Percentiles rank a stretch among this genome's conserved stretches.
These are phyloP conservation scores for Papilionanthe hybrid DNA, from an alignment of 116 monocot species.

Conservation along the genomic window DNA sequence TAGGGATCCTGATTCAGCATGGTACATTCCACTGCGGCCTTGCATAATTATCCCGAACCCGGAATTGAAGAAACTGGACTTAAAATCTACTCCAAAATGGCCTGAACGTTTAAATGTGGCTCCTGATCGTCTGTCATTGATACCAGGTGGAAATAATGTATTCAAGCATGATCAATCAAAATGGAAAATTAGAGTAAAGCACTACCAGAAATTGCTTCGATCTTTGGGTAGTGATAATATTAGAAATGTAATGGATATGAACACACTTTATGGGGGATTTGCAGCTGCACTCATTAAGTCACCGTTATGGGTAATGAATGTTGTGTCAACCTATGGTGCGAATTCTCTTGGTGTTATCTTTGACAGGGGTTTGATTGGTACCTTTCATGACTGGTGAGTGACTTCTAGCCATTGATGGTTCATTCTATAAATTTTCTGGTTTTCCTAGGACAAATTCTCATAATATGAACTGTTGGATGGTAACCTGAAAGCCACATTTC, in stretches of 20 bases:
- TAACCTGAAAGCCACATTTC: no score
- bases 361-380: slow-evolving; percentile 82
- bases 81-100: slow-evolving; percentile 75
- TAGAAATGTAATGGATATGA: slow-evolving; percentile 95
- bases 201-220: slow-evolving; percentile 67
- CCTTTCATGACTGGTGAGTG: slow-evolving; percentile 86
- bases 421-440: slow-evolving; percentile 1
- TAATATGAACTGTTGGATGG: no score
- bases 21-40: slow-evolving; percentile 74
- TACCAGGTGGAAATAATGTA: slow-evolving; percentile 61
- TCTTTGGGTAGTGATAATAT: slow-evolving; percentile 66
- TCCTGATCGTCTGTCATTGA: slow-evolving; percentile 50
- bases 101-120: slow-evolving; percentile 55
- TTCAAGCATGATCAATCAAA: slow-evolving; percentile 87
- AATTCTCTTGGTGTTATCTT: slow-evolving; percentile 72
- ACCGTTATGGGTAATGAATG: slow-evolving; percentile 95
- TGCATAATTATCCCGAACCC: slow-evolving; percentile 58
- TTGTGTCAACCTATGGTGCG: slow-evolving; percentile 77
- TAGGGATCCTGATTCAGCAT: slow-evolving; percentile 72
- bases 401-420: neutral
- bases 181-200: slow-evolving; percentile 70
- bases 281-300: slow-evolving; percentile 60
- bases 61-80: slow-evolving; percentile 44
- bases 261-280: slow-evolving; percentile 84
- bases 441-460: neutral